A percentile compares a stretch with the other conserved stretches of the same genome.
Conservation (phyloP, 495 filamentous ascomycete genomes). For the Ascobolus immersus region DNA sequence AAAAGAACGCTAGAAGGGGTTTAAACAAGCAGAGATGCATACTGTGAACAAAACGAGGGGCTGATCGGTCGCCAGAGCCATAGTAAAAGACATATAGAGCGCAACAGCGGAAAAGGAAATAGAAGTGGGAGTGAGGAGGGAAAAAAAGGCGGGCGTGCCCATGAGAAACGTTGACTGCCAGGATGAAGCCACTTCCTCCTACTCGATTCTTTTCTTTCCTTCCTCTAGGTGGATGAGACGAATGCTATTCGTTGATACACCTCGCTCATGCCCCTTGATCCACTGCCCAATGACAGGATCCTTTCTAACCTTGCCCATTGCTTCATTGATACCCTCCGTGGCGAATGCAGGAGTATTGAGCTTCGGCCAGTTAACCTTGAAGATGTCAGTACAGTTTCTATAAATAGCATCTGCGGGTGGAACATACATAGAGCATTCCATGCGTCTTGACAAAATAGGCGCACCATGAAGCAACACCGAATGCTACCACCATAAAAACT, state of each 20-base stretch:
- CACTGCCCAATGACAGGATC: slow-evolving; percentile 51
- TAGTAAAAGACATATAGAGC: no score
- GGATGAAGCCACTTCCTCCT: slow-evolving; percentile 2
- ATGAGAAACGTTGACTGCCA: no score
- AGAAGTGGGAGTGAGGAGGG: no score
- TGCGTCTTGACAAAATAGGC: slow-evolving; percentile 48
- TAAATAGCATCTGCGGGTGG: background rate
- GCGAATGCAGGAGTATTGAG: slow-evolving; percentile 66
- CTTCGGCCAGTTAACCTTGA: slow-evolving; percentile 95
- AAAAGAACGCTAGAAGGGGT: no score
- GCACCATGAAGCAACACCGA: slow-evolving; percentile 39
- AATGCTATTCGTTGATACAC: slow-evolving; percentile 37
- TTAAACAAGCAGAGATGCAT: no score
- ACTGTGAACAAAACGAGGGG: no score
- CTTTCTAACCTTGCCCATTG: slow-evolving; percentile 45
- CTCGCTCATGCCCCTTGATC: slow-evolving; percentile 47
- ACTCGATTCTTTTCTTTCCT: slow-evolving; percentile 91
- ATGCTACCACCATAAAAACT: slow-evolving; percentile 51
- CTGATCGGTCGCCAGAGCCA: no score
- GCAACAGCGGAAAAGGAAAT: no score
- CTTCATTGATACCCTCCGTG: slow-evolving; percentile 69
- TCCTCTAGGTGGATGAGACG: slow-evolving; percentile 65
- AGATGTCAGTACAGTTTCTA: slow-evolving; percentile 8
- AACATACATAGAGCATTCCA: slow-evolving; percentile 78
- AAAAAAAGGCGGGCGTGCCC: no score